phyloP scores from a whole-genome alignment of 495 filamentous ascomycete species.

The Annulohypoxylon nitens region DNA sequence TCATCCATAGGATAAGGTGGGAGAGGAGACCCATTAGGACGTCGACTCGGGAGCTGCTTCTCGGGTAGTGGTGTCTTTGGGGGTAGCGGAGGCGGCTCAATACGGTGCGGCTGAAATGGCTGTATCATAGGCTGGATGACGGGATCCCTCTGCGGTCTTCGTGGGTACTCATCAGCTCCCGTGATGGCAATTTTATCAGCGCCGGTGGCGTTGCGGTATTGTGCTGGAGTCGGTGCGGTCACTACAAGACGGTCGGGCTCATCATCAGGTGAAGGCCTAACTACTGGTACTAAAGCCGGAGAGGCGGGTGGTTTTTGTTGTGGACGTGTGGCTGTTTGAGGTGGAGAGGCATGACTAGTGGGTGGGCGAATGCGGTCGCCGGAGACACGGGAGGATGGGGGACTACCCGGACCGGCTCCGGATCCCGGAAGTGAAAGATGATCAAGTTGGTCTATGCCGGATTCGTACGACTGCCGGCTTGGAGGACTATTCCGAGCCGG shows the following conservation, averaged over 20 bases:
- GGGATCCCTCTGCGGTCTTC: slow-evolving; percentile 55
- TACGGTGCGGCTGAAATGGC: slow-evolving; percentile 62
- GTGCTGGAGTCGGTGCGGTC: slow-evolving; percentile 65
- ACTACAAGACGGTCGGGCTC: slow-evolving; percentile 62
- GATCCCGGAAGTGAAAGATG: slow-evolving; percentile 52
- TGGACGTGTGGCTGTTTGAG: slow-evolving; percentile 50
- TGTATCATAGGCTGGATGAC: slow-evolving; percentile 52
- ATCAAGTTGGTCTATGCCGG: slow-evolving; percentile 60
- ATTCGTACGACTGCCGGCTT: slow-evolving; percentile 63
- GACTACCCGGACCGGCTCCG: slow-evolving; percentile 37
- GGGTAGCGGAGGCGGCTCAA: slow-evolving; percentile 80
- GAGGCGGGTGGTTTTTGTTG: slow-evolving; percentile 52
- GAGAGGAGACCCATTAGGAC: slow-evolving; percentile 51
- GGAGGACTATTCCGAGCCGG: slow-evolving; percentile 51
- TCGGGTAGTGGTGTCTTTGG: slow-evolving; percentile 85
- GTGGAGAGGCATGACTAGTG: slow-evolving; percentile 50
- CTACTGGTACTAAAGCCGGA: slow-evolving; percentile 40
- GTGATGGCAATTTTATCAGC: slow-evolving; percentile 73
- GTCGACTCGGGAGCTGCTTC: slow-evolving; percentile 40
- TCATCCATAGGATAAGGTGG: slow-evolving; percentile 86
- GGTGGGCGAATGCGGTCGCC: slow-evolving; percentile 53
- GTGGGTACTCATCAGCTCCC: slow-evolving; percentile 68
- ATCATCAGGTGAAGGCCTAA: slow-evolving; percentile 53
- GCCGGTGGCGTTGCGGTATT: slow-evolving; percentile 62
- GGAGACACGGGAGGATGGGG: slow-evolving; percentile 61